A percentile compares a stretch with the other conserved stretches of the same genome.
phyloP scores from a whole-genome alignment of 768 basidiomycete species.

The Boletus eberwhitei region DNA sequence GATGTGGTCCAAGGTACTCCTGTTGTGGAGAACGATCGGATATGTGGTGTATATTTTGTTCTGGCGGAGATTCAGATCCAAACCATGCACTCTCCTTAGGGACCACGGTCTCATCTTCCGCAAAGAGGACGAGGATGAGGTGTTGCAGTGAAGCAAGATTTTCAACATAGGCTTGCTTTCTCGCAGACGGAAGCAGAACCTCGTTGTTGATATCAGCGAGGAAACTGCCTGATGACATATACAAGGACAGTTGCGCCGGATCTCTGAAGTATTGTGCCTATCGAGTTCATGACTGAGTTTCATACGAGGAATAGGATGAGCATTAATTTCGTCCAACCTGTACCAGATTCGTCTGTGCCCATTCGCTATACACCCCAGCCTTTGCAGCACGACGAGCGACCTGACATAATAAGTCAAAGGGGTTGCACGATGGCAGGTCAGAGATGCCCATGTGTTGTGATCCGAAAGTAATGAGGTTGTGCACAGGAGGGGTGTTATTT shows the following conservation, averaged over 20 bases:
- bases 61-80: constrained; percentile 56
- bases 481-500: constrained; percentile 67
- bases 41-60: constrained; percentile 27
- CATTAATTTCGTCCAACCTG: constrained; percentile 44
- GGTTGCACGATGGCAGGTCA: constrained; percentile 63
- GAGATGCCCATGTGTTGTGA: constrained; percentile 86
- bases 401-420: constrained; percentile 68
- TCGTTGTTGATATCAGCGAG: constrained; percentile 81
- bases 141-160: constrained; percentile 61
- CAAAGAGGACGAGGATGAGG: constrained; percentile 72
- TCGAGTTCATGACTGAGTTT: not conserved
- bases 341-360: constrained; percentile 74
- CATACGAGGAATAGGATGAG: not conserved
- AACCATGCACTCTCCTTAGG: constrained; percentile 90
- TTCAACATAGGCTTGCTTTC: constrained; percentile 56
- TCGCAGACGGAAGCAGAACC: constrained; percentile 36
- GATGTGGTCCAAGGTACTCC: constrained; percentile 1
- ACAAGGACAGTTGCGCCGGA: constrained; percentile 52
- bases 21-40: constrained; percentile 11
- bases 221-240: constrained; percentile 62
- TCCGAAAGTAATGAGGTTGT: constrained; percentile 85
- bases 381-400: constrained; percentile 59
- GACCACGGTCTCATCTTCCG: constrained; percentile 70
- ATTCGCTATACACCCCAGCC: constrained; percentile 64
- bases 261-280: constrained; percentile 90